Evolutionary conservation across 2,329 filamentous ascomycete species (phyloP).

Genomic region (Dothideomycetes sp.): DNA sequence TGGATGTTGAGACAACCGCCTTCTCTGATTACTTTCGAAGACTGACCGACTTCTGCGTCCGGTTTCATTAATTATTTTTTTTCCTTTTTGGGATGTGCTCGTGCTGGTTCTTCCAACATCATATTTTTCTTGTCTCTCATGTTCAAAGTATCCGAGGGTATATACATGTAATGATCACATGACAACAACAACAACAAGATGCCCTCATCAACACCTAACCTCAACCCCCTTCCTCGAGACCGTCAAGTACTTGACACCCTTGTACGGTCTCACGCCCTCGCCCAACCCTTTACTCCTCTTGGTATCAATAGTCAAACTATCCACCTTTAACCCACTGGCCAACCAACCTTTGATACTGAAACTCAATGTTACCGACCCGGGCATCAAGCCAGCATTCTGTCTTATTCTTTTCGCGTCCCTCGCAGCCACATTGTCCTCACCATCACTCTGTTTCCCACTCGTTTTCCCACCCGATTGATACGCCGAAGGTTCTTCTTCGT

Average conservation of each 20-base stretch:
- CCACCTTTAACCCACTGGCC: constrained; percentile 55
- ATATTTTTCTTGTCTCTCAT: not conserved
- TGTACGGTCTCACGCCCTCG: constrained; percentile 86
- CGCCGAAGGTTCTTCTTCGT: constrained; percentile 21
- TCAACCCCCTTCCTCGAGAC: constrained; percentile 50
- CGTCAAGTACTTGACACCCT: constrained; percentile 95
- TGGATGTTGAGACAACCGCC: no score
- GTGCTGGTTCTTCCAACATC: not conserved
- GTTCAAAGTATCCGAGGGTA: no score
- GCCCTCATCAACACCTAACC: constrained; percentile 35
- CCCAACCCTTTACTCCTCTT: constrained; percentile 78
- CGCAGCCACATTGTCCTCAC: constrained; percentile 19
- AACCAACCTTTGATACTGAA: constrained; percentile 54
- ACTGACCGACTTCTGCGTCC: no score
- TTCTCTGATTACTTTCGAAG: no score
- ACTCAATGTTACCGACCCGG: constrained; percentile 36
- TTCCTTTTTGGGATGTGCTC: no score
- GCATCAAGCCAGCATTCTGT: constrained; percentile 45
- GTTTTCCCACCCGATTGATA: not conserved
- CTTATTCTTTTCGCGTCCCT: constrained; percentile 34
- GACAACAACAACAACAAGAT: no score
- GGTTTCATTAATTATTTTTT: no score
- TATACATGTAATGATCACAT: no score
- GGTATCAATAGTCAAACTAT: constrained; percentile 53
- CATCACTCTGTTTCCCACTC: not conserved